A percentile compares a stretch with the other conserved stretches of the same genome.
Conservation (phyloP, 1,284 basidiomycete genomes). For the Hortiboletus rubellus region DNA sequence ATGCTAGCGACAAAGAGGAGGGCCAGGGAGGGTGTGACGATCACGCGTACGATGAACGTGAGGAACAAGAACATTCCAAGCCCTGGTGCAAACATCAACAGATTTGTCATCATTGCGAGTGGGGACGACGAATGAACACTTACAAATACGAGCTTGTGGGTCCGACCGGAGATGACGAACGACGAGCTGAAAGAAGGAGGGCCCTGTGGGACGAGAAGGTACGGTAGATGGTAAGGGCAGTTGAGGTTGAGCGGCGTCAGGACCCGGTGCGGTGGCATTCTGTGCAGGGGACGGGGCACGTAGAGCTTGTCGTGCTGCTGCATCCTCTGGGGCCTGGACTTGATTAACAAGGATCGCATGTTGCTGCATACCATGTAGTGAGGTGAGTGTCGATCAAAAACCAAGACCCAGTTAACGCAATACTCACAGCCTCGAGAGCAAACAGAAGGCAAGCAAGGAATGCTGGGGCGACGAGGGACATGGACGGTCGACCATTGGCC, state of each 20-base stretch:
- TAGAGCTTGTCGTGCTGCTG: conserved; percentile 32
- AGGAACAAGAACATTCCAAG: conserved; percentile 64
- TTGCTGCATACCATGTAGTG: conserved; percentile 54
- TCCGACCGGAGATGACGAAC: conserved; percentile 62
- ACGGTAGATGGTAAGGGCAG: conserved; percentile 15
- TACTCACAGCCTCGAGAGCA: conserved; percentile 68
- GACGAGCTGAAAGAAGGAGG: conserved; percentile 51
- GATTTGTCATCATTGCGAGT: neutral
- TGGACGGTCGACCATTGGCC: conserved; percentile 73
- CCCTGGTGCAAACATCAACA: conserved; percentile 45
- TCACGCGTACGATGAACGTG: conserved; percentile 69
- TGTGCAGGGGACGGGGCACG: conserved; percentile 10
- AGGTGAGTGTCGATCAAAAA: neutral
- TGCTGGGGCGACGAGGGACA: conserved; percentile 79
- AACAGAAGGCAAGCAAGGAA: conserved; percentile 75
- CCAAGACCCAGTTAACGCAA: neutral
- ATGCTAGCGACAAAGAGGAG: conserved; percentile 69
- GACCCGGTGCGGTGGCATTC: neutral
- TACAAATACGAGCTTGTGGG: conserved; percentile 71
- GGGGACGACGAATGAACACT: conserved; percentile 19
- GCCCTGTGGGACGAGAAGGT: conserved; percentile 17
- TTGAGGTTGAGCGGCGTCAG: conserved; percentile 16
- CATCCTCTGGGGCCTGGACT: conserved; percentile 79
- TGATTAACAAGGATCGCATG: conserved; percentile 78
- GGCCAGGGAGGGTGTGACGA: conserved; percentile 69